Percentiles rank a stretch among this genome's conserved stretches.
Conservation (phyloP, 2,329 filamentous ascomycete genomes). For the Aspergillus sp. region DNA sequence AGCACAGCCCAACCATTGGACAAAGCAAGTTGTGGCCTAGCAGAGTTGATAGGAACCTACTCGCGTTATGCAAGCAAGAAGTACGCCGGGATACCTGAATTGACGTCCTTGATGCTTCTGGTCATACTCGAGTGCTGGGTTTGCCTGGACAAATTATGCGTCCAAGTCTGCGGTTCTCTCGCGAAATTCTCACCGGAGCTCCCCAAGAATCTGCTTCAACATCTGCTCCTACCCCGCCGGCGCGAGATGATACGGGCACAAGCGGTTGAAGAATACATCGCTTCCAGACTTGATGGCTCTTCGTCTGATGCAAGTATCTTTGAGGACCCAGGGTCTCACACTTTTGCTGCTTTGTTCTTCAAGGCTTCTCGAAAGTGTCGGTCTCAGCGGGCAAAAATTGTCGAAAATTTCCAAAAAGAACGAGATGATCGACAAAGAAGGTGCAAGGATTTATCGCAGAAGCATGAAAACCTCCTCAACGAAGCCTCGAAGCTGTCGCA, state of each 20-base stretch:
- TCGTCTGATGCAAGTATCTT: slow-evolving; percentile 52
- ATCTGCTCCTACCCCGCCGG: slow-evolving; percentile 51
- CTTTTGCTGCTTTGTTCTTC: slow-evolving; percentile 55
- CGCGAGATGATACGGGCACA: slow-evolving; percentile 19
- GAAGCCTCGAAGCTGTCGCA: slow-evolving; percentile 7
- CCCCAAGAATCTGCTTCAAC: slow-evolving; percentile 43
- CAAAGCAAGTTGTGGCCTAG: slow-evolving; percentile 32
- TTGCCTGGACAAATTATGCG: slow-evolving; percentile 54
- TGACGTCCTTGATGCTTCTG: slow-evolving; percentile 58
- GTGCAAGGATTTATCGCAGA: slow-evolving; percentile 5
- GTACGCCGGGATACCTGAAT: slow-evolving; percentile 51
- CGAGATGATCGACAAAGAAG: slow-evolving; percentile 1
- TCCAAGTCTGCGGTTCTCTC: slow-evolving; percentile 46
- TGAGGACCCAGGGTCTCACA: slow-evolving; percentile 28
- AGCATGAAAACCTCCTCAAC: slow-evolving; percentile 13
- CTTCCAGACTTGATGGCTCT: slow-evolving; percentile 24
- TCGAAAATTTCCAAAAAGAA: neutral
- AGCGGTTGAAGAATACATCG: slow-evolving; percentile 19
- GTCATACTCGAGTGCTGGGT: slow-evolving; percentile 62
- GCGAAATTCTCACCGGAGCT: slow-evolving; percentile 53
- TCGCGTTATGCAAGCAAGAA: slow-evolving; percentile 23
- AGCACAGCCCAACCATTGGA: neutral
- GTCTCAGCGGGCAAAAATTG: slow-evolving; percentile 21
- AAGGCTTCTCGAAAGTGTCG: slow-evolving; percentile 46
- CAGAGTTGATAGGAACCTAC: slow-evolving; percentile 34